These are phyloP conservation scores for Yamadazyma laniorum DNA, from an alignment of 805 yeast species.

Conservation along the genomic window DNA sequence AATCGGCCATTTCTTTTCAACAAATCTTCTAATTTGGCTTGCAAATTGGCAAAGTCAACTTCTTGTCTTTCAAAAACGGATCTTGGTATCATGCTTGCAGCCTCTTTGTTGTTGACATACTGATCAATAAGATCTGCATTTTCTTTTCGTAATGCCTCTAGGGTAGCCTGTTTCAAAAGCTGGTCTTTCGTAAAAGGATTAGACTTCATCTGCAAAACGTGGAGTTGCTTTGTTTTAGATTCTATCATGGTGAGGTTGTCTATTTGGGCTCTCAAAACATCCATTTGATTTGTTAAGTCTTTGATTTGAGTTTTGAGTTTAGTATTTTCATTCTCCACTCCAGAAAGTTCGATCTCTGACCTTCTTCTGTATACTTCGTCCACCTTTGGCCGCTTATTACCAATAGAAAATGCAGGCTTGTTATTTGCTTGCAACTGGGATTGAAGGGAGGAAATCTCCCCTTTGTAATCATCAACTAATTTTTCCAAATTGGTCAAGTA, in stretches of 20 bases:
- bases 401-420: slow-evolving; percentile 13
- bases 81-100: slow-evolving; percentile 48
- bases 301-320: slow-evolving; percentile 35
- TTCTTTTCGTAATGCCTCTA: slow-evolving; percentile 54
- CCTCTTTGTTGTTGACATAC: slow-evolving; percentile 14
- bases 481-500: slow-evolving; percentile 42
- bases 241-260: slow-evolving; percentile 22
- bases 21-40: slow-evolving; percentile 46
- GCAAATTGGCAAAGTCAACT: slow-evolving; percentile 49
- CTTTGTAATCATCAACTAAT: slow-evolving; percentile 55
- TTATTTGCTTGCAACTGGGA: slow-evolving; percentile 22
- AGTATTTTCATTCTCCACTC: slow-evolving; percentile 38
- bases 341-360: slow-evolving; percentile 15
- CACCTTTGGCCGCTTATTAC: slow-evolving; percentile 26
- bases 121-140: slow-evolving; percentile 46
- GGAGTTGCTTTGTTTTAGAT: slow-evolving; percentile 24
- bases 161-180: slow-evolving; percentile 49
- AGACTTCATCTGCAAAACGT: slow-evolving; percentile 60
- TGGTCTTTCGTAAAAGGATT: slow-evolving; percentile 68
- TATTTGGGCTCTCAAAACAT: slow-evolving; percentile 35
- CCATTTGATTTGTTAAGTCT: slow-evolving; percentile 34
- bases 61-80: slow-evolving; percentile 62
- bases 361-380: slow-evolving; percentile 20
- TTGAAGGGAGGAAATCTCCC: slow-evolving; percentile 46
- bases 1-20: slow-evolving; percentile 54